These are phyloP conservation scores for Ulota crispa DNA, from an alignment of 225 moss, liverwort and hornwort species.

Conservation along the genomic window DNA sequence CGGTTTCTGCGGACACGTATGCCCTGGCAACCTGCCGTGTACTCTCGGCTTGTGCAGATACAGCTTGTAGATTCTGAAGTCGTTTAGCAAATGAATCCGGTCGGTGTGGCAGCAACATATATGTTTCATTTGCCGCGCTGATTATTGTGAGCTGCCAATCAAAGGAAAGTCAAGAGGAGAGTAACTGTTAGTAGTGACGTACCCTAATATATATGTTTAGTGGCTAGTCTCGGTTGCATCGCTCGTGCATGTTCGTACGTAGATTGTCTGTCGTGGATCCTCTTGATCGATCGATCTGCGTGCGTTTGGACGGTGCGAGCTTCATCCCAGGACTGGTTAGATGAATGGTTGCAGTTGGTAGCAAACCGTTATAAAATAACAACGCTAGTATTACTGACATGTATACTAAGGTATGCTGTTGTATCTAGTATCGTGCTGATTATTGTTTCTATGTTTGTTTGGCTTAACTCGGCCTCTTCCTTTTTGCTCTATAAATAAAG, in stretches of 20 bases:
- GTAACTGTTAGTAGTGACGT: too few species aligned
- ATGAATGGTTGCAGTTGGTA: not conserved
- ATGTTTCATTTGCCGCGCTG: not conserved
- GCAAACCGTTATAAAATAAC: not conserved
- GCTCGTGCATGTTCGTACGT: not conserved
- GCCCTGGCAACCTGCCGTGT: not conserved
- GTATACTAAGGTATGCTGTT: not conserved
- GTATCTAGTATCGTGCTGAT: not conserved
- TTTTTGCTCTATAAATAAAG: not conserved
- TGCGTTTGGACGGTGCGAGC: not conserved
- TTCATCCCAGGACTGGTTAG: not conserved
- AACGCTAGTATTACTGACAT: not conserved
- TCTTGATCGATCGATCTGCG: not conserved
- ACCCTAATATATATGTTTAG: not conserved
- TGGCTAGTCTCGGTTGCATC: not conserved
- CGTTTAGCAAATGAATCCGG: too few species aligned
- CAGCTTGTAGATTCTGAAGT: not conserved
- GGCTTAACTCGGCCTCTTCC: not conserved
- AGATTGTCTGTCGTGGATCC: not conserved
- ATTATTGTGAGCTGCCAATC: not conserved
- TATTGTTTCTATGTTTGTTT: not conserved
- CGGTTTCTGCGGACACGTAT: not conserved
- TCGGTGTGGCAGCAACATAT: not conserved
- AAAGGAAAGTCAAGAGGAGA: not conserved
- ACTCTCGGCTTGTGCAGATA: slow-evolving; percentile 4